Base-by-base conservation (phyloP, 1,284 basidiomycete genomes). In the Ganoderma leucocontextum region DNA sequence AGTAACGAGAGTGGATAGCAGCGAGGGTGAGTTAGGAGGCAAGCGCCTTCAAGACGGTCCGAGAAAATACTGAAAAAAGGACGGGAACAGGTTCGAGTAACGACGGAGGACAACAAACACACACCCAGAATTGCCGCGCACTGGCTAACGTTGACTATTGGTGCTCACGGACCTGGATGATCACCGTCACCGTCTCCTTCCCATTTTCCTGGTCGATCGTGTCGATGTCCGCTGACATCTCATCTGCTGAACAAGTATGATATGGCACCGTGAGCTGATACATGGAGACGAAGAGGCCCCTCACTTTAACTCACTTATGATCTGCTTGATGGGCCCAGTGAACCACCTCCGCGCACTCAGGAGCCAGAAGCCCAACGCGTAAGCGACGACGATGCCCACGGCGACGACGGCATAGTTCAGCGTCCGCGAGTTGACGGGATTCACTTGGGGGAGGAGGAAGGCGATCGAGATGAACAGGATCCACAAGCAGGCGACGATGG, bases 361-460 rank as follows among this genome's bases (percentile, higher is more conserved):
- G 13, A 90, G 52, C 91, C 91, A 93, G 73, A 89, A 89, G 2
- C 85, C 85, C 15, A 90, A 74, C 67, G 86, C 84, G 76, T 91
- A 92, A 1, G 79, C 68, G 10, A 90, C 75, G 29, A 93, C 89
- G 72, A 92, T 90, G 0, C 89, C 91, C 25, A 93, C 90, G 12
- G 91, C 91, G 17, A 93, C 91, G 52, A 89, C 84, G 0, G 91
- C 80, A 75, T 93, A 93, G 78, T 93, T 93, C 67, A 94, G 80
- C 7, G 91, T 92, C 75, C 91, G 86, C 0, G 86, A 85, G 73
- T 88, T 80, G 61, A 93, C 91, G 1, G 91, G 90, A 75, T 90
- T 91, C 52, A 85, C 79, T 75, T 89, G 85, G 7, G 91, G 90
- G 9, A 92, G 83, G 69, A 91, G 86, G 77, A 92, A 92, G 4